A percentile compares a stretch with the other conserved stretches of the same genome.
Evolutionary conservation across 768 basidiomycete genomes (phyloP).

Genomic region (Pleurotus eryngii): DNA sequence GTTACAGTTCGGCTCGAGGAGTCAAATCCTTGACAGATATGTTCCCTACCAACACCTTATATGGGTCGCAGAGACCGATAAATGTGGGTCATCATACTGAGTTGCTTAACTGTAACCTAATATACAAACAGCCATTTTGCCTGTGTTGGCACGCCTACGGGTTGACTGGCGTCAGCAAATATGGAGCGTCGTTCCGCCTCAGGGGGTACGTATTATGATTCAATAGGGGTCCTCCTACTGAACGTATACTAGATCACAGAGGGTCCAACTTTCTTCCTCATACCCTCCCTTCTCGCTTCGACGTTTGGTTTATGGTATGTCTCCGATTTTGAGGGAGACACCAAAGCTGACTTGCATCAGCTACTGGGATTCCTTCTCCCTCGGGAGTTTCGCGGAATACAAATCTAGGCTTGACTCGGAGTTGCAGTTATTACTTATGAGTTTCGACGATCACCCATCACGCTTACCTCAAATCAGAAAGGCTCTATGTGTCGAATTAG

Average conservation of each 20-base stretch:
- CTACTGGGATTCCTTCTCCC: conserved; percentile 34
- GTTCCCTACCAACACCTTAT: conserved; percentile 54
- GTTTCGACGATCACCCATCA: conserved; percentile 31
- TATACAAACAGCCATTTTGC: not conserved
- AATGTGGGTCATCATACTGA: conserved; percentile 33
- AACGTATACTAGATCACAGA: conserved; percentile 12
- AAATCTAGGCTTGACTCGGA: conserved; percentile 32
- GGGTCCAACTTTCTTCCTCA: conserved; percentile 42
- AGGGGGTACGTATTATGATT: conserved; percentile 19
- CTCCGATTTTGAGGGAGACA: not conserved
- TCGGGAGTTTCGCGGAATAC: conserved; percentile 38
- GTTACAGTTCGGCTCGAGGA: conserved; percentile 29
- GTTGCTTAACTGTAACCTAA: no score
- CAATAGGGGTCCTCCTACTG: not conserved
- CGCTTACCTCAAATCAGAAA: conserved; percentile 40
- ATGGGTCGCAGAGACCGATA: conserved; percentile 42
- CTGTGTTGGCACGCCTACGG: conserved; percentile 29
- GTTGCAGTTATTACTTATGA: conserved; percentile 32
- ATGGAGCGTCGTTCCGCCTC: conserved; percentile 32
- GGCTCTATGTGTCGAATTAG: conserved; percentile 36
- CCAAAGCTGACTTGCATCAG: conserved; percentile 25
- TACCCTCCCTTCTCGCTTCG: conserved; percentile 36
- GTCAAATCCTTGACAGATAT: conserved; percentile 39
- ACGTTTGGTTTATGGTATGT: conserved; percentile 40
- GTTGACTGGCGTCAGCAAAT: conserved; percentile 50